phyloP scores from a whole-genome alignment of 2,329 filamentous ascomycete species.

The Trichoderma brevicompactum region DNA sequence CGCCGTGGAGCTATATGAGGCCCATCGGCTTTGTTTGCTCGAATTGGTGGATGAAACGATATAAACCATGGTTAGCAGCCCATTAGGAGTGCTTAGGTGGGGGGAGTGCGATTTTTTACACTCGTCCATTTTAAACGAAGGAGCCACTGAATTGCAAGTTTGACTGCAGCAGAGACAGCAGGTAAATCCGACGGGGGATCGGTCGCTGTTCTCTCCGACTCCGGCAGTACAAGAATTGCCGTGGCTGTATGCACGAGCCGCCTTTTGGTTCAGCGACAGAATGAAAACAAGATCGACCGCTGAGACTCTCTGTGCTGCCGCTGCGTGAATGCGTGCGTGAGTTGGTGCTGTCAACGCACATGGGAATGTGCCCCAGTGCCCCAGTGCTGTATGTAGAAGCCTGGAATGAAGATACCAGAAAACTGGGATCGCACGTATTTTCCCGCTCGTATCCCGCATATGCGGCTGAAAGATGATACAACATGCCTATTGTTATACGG shows the following conservation, averaged over 20 bases:
- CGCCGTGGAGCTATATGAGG: not conserved
- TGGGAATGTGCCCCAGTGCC: not conserved
- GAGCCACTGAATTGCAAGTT: not conserved
- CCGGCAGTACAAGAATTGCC: conserved; percentile 10
- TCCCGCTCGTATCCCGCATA: conserved; percentile 10
- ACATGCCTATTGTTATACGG: not conserved
- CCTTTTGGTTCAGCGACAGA: not conserved
- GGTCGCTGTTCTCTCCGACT: conserved; percentile 13
- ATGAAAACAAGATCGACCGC: not conserved
- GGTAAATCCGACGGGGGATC: not conserved
- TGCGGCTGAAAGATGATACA: conserved; percentile 25
- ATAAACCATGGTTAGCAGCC: not conserved
- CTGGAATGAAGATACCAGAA: not conserved
- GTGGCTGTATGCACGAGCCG: not conserved
- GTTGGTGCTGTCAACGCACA: not conserved
- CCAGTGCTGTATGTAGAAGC: not conserved
- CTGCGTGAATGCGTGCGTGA: not conserved
- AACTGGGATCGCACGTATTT: conserved; percentile 6
- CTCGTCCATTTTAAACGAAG: not conserved
- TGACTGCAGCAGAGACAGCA: not conserved
- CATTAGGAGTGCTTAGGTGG: not conserved
- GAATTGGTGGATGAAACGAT: not conserved
- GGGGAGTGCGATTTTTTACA: conserved; percentile 1
- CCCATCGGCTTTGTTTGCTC: not conserved
- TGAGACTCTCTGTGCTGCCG: not conserved